These are phyloP conservation scores for Globisporangium yorkense DNA, from an alignment of 352 stramenopile genomes.

Conservation along the genomic window DNA sequence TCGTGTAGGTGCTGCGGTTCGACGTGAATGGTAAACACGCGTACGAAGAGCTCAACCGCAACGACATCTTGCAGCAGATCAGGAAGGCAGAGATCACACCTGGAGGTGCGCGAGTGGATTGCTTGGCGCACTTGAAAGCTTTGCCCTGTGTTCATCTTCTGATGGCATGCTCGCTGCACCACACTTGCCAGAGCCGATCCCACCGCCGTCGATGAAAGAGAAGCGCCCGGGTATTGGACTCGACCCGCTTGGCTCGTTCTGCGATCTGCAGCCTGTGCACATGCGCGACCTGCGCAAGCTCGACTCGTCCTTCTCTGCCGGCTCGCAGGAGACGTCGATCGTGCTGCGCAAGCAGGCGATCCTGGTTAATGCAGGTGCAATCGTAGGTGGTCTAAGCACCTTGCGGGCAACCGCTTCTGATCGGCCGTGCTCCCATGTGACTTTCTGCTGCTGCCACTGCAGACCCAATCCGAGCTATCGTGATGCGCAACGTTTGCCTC, in stretches of 20 bases:
- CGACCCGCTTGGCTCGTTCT: slow-evolving; percentile 16
- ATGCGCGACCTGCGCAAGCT: slow-evolving; percentile 40
- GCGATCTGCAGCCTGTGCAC: slow-evolving; percentile 37
- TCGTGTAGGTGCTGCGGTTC: slow-evolving; percentile 20
- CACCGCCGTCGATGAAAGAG: slow-evolving; percentile 6
- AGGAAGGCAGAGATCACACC: slow-evolving; percentile 14
- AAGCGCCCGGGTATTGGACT: slow-evolving; percentile 8
- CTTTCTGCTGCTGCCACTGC: not conserved
- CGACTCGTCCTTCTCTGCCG: slow-evolving; percentile 25
- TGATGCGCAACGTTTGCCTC: slow-evolving; percentile 26
- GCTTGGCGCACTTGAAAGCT: too few species aligned
- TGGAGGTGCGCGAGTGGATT: slow-evolving; percentile 1
- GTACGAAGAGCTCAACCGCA: slow-evolving; percentile 22
- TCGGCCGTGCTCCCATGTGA: too few species aligned
- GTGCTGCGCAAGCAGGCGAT: slow-evolving; percentile 37
- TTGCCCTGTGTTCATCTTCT: too few species aligned
- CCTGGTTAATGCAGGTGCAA: slow-evolving; percentile 22
- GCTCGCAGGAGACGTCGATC: slow-evolving; percentile 28
- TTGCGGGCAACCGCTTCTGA: too few species aligned
- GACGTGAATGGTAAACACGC: slow-evolving; percentile 18
- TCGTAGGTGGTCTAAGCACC: too few species aligned
- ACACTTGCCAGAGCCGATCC: not conserved
- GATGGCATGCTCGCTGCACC: not conserved
- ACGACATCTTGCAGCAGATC: slow-evolving; percentile 28
- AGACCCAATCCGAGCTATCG: slow-evolving; percentile 36